Evolutionary conservation across 345 rosid species (phyloP), one percentile per base, ranked within the genome.

Genomic region (Clarkia xantiana): DNA sequence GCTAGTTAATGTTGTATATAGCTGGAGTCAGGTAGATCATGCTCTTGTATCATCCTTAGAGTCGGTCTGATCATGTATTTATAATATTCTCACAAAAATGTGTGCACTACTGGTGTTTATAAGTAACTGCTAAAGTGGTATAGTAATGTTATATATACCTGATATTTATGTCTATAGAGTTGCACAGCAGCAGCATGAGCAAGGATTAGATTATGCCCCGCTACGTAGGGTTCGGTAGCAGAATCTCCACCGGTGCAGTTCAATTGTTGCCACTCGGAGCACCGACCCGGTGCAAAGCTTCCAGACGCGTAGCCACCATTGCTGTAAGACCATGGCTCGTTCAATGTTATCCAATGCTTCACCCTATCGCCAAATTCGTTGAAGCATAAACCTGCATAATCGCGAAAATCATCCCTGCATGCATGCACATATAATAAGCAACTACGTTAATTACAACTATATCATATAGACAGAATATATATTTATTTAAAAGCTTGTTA

Each of bases 331-430:
- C 49, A 71, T 11, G 82, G 82, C 60, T 79, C 80, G 15, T 79
- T 79, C 18, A 73, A 8, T 3, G 82, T 73, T 10, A 74, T 76
- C 86, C 86, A 79, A 1, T 71, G 62, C 58, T 79, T 79, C 47
- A 79, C 86, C 51, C 80, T 38, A 19, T 79, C 80, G 3, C 86
- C 86, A 58, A 71, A 71, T 44, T 45, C 64, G 14, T 49, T 48
- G 34, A 73, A 76, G 58, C 80, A 73, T 10, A 73, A 11, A 6
- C 67, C 74, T 9, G 67, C 71, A 22, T 62, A 76, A 16, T 64
- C 71, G 0, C 39, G 54, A 49, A 70, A 76, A 64, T 73, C 82
- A 11, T 67, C 38, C 51, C 80, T 12, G 5, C 5, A n/a, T n/a
- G n/a, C n/a, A n/a, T n/a, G n/a, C n/a, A n/a, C n/a, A n/a, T n/a